These are phyloP conservation scores for Apophysomyces elegans DNA, from an alignment of 371 early-diverging fungal species.

Conservation along the genomic window DNA sequence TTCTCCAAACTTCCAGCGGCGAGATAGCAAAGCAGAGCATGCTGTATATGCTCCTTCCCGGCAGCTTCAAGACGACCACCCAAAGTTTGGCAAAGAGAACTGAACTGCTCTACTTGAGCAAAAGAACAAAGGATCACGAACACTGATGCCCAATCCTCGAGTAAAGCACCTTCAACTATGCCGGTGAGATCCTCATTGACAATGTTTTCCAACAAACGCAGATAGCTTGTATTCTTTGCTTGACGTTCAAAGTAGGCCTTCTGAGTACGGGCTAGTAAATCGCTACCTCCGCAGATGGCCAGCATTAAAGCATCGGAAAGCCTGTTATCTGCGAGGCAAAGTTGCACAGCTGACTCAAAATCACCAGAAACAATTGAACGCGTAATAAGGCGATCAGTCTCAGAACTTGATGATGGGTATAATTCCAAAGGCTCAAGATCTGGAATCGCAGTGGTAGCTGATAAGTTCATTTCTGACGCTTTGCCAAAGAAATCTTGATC, in stretches of 20 bases:
- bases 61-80: conserved; percentile 68
- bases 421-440: conserved; percentile 60
- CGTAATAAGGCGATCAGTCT: conserved; percentile 82
- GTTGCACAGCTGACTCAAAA: conserved; percentile 87
- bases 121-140: conserved; percentile 93
- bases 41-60: conserved; percentile 38
- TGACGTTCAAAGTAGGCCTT: conserved; percentile 82
- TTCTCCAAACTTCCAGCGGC: conserved; percentile 88
- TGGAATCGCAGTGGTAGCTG: conserved; percentile 17
- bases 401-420: conserved; percentile 60
- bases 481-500: conserved; percentile 35
- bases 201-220: conserved; percentile 84
- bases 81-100: conserved; percentile 68
- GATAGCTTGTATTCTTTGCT: conserved; percentile 62
- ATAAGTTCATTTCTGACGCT: conserved; percentile 16
- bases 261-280: conserved; percentile 81
- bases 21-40: conserved; percentile 89
- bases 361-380: conserved; percentile 87
- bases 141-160: conserved; percentile 92
- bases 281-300: conserved; percentile 87
- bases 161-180: conserved; percentile 75
- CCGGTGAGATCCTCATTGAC: conserved; percentile 81
- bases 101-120: conserved; percentile 78
- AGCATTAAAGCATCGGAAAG: conserved; percentile 92
- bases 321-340: conserved; percentile 81